A percentile compares a stretch with the other conserved stretches of the same genome.
phyloP scores from a whole-genome alignment of 345 rosid genomes.

The Populus davidiana region DNA sequence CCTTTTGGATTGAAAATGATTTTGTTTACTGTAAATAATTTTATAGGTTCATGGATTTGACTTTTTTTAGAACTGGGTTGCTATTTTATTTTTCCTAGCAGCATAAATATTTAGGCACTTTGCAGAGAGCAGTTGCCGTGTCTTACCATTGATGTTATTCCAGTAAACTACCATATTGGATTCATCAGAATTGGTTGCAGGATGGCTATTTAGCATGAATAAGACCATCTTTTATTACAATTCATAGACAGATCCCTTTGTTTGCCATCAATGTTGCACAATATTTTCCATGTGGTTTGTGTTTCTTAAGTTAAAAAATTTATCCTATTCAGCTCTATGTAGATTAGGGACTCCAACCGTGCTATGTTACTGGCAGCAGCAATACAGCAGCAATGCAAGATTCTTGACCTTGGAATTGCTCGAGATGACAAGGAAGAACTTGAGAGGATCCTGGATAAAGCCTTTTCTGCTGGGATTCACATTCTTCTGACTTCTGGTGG shows the following conservation, averaged over 20 bases:
- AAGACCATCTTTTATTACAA: not conserved
- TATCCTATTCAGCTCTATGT: slow-evolving; percentile 29
- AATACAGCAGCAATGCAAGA: slow-evolving; percentile 69
- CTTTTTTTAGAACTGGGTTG: not conserved
- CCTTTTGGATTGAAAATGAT: not conserved
- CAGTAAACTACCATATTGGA: not conserved
- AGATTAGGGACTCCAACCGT: slow-evolving; percentile 97
- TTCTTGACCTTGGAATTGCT: slow-evolving; percentile 82
- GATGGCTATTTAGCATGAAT: not conserved
- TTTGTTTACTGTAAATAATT: too few relatives aligned
- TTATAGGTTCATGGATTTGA: not conserved
- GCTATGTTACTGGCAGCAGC: slow-evolving; percentile 85
- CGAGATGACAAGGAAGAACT: slow-evolving; percentile 69
- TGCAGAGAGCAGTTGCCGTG: not conserved
- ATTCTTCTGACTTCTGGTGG: slow-evolving; percentile 93
- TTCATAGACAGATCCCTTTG: not conserved
- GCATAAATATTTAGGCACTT: not conserved
- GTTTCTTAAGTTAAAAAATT: slow-evolving; percentile 16
- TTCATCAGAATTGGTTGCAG: not conserved
- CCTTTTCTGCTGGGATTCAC: slow-evolving; percentile 60
- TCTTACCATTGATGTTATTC: not conserved
- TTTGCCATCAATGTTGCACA: not conserved
- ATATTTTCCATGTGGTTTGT: slow-evolving; percentile 8
- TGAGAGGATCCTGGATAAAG: slow-evolving; percentile 58
- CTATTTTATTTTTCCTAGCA: not conserved